Conservation (phyloP, 2,329 filamentous ascomycete species). For the Fusarium odoratissimum region DNA sequence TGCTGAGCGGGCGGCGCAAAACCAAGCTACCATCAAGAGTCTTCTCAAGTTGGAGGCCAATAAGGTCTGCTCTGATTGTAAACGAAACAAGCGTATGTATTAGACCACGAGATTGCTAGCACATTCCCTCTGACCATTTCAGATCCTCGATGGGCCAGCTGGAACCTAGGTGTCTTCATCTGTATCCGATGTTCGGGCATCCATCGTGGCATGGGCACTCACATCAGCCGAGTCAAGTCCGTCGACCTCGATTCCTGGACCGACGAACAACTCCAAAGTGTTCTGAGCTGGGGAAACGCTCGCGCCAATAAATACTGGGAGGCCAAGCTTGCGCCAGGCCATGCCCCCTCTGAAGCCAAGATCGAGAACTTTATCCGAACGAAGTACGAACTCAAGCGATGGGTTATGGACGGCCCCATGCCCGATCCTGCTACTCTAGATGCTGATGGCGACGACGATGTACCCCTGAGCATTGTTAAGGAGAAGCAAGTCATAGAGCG, state of each 20-base stretch:
- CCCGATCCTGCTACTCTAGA: constrained; percentile 92
- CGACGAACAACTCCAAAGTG: constrained; percentile 94
- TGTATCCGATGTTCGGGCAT: constrained; percentile 99
- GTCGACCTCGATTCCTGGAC: constrained; percentile 99
- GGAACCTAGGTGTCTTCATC: constrained; percentile 97
- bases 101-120: background rate
- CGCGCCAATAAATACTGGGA: constrained; percentile 99
- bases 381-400: constrained; percentile 98
- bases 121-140: constrained; percentile 27
- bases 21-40: constrained; percentile 92
- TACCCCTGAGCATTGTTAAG: constrained; percentile 71
- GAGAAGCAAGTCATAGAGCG: constrained; percentile 74
- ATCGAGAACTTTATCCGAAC: constrained; percentile 99
- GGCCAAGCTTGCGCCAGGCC: constrained; percentile 88
- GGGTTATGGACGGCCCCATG: constrained; percentile 98
- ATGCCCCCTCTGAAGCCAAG: constrained; percentile 95
- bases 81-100: constrained; percentile 92
- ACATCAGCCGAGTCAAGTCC: constrained; percentile 97
- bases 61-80: constrained; percentile 98
- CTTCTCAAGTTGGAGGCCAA: constrained; percentile 94
- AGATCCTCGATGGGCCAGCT: constrained; percentile 99
- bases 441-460: constrained; percentile 86
- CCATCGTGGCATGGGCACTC: constrained; percentile 97
- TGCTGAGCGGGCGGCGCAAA: constrained; percentile 90
- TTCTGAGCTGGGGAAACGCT: constrained; percentile 94